Evolutionary conservation across 75 land plant species (phyloP), one percentile per base, ranked within the genome.

Genomic region (Selaginella tamariscina): DNA sequence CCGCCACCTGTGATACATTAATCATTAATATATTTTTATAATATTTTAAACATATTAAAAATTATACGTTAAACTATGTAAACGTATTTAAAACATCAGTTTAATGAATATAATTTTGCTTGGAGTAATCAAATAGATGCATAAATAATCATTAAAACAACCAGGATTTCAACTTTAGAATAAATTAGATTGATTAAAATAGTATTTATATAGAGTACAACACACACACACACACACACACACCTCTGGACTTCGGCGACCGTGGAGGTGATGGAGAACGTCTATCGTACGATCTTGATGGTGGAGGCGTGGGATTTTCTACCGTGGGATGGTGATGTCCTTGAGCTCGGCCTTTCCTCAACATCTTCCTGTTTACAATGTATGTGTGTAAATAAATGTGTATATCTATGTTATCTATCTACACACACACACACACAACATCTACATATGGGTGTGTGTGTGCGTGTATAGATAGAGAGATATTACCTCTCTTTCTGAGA

Each of bases 131-230:
- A 32, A 23, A 32, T 30, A 54, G 39, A 66, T 27, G 32, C 67
- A 68, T 0, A 66, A 69, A 66, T 49, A 69, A 18, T 30, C 67
- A 9, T 32, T n/a, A n/a, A n/a, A n/a, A n/a, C n/a, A n/a, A n/a
- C n/a, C n/a, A n/a, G n/a, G n/a, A n/a, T n/a, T n/a, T n/a, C n/a
- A n/a, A n/a, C n/a, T n/a, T n/a, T n/a, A n/a, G n/a, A n/a, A n/a
- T n/a, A n/a, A n/a, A n/a, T n/a, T n/a, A n/a, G n/a, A n/a, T n/a
- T n/a, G n/a, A n/a, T n/a, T n/a, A n/a, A n/a, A n/a, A n/a, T n/a
- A n/a, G n/a, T n/a, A n/a, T n/a, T n/a, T n/a, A n/a, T n/a, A n/a
- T n/a, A n/a, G n/a, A n/a, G n/a, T n/a, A n/a, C n/a, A n/a, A n/a
- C n/a, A n/a, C n/a, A n/a, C n/a, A n/a, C 49, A 15, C 5, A 15